These are phyloP conservation scores for Aspergillus phoenicis DNA, from an alignment of 2,329 filamentous ascomycete genomes.

Conservation along the genomic window DNA sequence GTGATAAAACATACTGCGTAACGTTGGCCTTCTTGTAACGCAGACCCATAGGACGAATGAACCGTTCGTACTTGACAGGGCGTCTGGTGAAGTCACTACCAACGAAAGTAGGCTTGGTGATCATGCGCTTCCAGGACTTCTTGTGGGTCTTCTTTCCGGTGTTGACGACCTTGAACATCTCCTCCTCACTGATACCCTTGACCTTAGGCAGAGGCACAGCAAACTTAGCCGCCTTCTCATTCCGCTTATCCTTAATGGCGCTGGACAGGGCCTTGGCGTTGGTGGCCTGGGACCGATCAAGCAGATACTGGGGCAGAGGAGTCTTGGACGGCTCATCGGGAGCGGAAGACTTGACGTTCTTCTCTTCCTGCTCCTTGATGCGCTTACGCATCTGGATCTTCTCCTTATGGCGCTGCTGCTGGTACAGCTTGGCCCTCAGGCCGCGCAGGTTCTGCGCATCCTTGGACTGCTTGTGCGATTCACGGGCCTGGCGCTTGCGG, in stretches of 20 bases:
- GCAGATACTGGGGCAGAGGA: constrained; percentile 87
- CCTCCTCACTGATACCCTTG: constrained; percentile 88
- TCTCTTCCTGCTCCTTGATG: constrained; percentile 93
- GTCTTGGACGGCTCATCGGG: constrained; percentile 74
- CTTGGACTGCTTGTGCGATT: constrained; percentile 83
- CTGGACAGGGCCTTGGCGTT: constrained; percentile 75
- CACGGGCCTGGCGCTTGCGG: constrained; percentile 84
- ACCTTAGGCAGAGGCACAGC: constrained; percentile 92
- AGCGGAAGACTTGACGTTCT: constrained; percentile 84
- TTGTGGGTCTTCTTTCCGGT: constrained; percentile 93
- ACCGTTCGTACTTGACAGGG: constrained; percentile 75
- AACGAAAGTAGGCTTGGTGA: constrained; percentile 85
- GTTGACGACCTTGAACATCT: constrained; percentile 96
- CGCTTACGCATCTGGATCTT: constrained; percentile 98
- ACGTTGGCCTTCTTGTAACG: constrained; percentile 79
- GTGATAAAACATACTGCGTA: constrained; percentile 43
- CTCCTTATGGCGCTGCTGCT: constrained; percentile 91
- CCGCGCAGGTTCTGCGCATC: constrained; percentile 93
- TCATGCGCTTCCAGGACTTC: constrained; percentile 69
- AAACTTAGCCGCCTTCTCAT: constrained; percentile 92
- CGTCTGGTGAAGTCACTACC: constrained; percentile 85
- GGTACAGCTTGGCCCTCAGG: constrained; percentile 87
- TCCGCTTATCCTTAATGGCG: constrained; percentile 93
- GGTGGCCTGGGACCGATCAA: constrained; percentile 74
- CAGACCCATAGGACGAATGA: constrained; percentile 75